A percentile compares a stretch with the other conserved stretches of the same genome.
Conservation (phyloP, 2,329 filamentous ascomycete species). For the Ophiostoma himal-ulmi region DNA sequence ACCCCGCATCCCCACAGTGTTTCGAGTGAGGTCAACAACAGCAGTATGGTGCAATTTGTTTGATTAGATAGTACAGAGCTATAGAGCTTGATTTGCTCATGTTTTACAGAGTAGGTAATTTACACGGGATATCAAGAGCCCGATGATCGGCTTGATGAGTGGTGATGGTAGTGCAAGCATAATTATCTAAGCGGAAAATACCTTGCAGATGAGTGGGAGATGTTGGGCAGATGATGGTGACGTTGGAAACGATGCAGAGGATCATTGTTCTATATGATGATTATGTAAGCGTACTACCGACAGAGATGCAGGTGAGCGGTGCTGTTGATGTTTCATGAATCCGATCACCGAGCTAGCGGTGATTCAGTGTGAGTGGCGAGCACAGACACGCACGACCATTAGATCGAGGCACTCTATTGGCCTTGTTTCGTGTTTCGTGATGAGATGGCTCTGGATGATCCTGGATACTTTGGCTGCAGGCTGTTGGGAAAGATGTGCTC, state of each 20-base stretch:
- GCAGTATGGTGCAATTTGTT: neutral
- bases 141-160: neutral
- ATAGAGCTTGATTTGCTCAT: no score
- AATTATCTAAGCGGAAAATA: neutral
- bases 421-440: no score
- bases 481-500: no score
- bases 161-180: neutral
- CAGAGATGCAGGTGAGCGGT: no score
- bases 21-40: neutral
- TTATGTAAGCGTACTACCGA: neutral
- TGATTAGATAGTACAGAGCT: neutral
- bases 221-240: neutral
- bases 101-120: no score
- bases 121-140: neutral
- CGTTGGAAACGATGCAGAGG: neutral
- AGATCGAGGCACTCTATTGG: no score
- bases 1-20: constrained; percentile 3
- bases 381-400: no score
- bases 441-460: no score
- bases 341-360: no score
- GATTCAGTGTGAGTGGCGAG: no score
- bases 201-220: neutral
- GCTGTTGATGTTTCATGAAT: no score
- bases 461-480: no score
- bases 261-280: neutral